Conservation (phyloP, 2,329 filamentous ascomycete genomes). For the Rutstroemia sp. region DNA sequence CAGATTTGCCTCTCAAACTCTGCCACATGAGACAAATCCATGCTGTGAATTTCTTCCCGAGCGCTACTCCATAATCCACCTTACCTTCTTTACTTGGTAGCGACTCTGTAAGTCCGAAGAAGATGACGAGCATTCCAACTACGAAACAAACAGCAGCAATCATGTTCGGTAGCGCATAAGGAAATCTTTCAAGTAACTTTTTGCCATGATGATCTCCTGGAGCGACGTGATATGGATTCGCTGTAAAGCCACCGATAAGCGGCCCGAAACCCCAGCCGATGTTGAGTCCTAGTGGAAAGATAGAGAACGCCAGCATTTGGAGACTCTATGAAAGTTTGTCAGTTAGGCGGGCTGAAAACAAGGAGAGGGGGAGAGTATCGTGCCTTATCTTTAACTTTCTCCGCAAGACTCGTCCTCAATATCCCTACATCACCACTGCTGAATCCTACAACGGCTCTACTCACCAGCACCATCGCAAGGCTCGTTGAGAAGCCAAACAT, state of each 20-base stretch:
- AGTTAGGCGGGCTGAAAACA: background rate
- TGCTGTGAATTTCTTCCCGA: background rate
- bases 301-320: constrained; percentile 48
- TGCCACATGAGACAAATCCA: background rate
- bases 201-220: background rate
- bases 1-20: background rate
- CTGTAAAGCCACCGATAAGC: constrained; percentile 34
- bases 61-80: background rate
- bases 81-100: background rate
- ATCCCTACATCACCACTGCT: constrained; percentile 71
- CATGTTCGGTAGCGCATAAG: constrained; percentile 2
- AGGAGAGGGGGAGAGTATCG: background rate
- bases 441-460: constrained; percentile 63
- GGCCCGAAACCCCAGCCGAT: constrained; percentile 31
- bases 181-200: background rate
- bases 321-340: constrained; percentile 51
- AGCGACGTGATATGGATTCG: constrained; percentile 29
- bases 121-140: background rate
- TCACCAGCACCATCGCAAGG: constrained; percentile 52
- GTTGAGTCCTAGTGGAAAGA: constrained; percentile 59
- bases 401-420: constrained; percentile 66
- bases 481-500: constrained; percentile 63
- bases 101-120: background rate
- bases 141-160: background rate
- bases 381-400: constrained; percentile 33